Conservation (phyloP, 352 stramenopile species). For the Aphanomyces euteiches region DNA sequence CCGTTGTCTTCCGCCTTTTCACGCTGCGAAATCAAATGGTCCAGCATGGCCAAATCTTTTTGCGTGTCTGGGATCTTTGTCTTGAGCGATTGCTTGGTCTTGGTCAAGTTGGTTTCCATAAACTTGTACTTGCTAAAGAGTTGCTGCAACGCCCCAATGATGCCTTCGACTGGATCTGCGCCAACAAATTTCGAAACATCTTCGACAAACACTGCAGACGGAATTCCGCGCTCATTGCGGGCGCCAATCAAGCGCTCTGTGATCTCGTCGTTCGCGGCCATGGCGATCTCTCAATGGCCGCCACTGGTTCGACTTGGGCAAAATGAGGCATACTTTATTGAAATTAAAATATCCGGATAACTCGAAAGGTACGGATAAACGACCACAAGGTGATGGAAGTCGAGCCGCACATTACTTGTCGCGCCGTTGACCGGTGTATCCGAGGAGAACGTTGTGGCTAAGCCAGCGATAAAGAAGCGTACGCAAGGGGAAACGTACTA, state of each 20-base stretch:
- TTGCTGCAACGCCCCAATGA: conserved; percentile 77
- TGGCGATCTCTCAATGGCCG: neutral
- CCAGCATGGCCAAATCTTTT: conserved; percentile 79
- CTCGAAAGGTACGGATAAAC: too few species aligned
- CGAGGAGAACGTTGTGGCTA: conserved; percentile 27
- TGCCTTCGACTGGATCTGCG: conserved; percentile 60
- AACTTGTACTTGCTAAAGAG: conserved; percentile 91
- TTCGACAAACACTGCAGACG: conserved; percentile 72
- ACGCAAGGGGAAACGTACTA: conserved; percentile 43
- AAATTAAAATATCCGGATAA: too few species aligned
- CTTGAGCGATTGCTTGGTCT: conserved; percentile 84
- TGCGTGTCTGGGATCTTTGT: conserved; percentile 90
- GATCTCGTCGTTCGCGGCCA: conserved; percentile 34
- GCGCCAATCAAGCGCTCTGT: conserved; percentile 70
- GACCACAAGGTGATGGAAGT: too few species aligned
- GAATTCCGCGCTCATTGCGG: conserved; percentile 76
- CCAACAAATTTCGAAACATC: conserved; percentile 58
- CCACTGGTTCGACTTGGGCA: neutral
- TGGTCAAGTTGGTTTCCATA: conserved; percentile 84
- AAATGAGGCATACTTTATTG: too few species aligned
- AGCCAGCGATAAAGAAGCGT: neutral
- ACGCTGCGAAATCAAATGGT: conserved; percentile 62
- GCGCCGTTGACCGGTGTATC: conserved; percentile 24
- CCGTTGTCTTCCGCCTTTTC: conserved; percentile 57
- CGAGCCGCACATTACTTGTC: neutral